Percentiles rank a stretch among this genome's conserved stretches.
Evolutionary conservation across 208 protist species (phyloP).

Genomic region (Novymonas esmeraldas): DNA sequence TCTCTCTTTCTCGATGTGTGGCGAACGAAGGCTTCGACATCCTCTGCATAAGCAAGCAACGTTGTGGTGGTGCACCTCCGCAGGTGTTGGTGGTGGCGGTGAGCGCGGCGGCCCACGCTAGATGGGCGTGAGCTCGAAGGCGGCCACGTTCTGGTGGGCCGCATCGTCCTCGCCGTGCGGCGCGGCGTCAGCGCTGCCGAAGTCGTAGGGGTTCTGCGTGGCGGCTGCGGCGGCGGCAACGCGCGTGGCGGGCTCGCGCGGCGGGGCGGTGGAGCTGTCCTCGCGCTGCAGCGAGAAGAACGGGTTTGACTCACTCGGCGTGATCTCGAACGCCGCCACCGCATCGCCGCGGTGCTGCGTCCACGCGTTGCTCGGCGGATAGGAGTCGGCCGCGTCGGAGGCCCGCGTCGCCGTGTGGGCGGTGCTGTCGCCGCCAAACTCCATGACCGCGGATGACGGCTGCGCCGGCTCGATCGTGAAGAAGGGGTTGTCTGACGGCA

Average conservation of each 20-base stretch:
- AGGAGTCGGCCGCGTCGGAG: background rate
- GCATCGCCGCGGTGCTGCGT: background rate
- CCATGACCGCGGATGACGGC: background rate
- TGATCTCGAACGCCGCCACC: conserved; percentile 13
- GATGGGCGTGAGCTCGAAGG: conserved; percentile 24
- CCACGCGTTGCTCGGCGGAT: background rate
- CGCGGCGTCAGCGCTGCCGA: conserved; percentile 1
- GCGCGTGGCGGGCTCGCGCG: background rate
- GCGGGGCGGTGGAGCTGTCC: background rate
- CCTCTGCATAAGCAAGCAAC: no score
- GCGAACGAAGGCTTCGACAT: no score
- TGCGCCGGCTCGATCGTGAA: conserved; percentile 20
- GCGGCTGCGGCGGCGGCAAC: background rate
- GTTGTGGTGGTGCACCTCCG: no score
- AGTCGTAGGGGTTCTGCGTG: conserved; percentile 6
- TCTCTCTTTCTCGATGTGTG: no score
- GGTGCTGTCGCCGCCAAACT: background rate
- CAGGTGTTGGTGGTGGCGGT: no score
- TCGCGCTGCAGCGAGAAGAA: conserved; percentile 7
- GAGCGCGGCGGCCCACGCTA: no score
- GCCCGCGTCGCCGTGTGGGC: background rate
- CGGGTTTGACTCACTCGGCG: conserved; percentile 17
- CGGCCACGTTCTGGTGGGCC: background rate
- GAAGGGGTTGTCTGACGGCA: conserved; percentile 2
- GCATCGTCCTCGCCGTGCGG: background rate